phyloP scores from a whole-genome alignment of 164 flowering plant genomes.

The Sedum album region DNA sequence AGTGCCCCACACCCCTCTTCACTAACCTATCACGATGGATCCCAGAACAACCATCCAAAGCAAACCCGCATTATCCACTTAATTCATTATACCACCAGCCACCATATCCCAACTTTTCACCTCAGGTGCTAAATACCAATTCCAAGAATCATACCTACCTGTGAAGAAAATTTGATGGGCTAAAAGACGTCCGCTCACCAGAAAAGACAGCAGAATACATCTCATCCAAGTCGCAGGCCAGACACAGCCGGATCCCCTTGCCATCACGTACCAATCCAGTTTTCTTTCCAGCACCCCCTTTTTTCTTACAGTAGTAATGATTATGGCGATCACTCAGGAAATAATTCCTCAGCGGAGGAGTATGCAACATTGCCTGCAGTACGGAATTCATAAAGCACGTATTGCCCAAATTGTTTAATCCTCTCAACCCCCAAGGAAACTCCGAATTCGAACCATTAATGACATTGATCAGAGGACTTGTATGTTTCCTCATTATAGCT shows the following conservation, averaged over 20 bases:
- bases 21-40: not conserved
- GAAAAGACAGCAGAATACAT: conserved; percentile 70
- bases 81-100: not conserved
- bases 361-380: conserved; percentile 80
- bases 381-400: conserved; percentile 96
- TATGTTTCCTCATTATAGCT: conserved; percentile 25
- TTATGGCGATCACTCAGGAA: conserved; percentile 82
- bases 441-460: conserved; percentile 6
- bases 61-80: not conserved
- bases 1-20: not conserved
- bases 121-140: not conserved
- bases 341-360: conserved; percentile 80
- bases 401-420: conserved; percentile 75
- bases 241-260: conserved; percentile 27
- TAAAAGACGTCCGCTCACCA: conserved; percentile 64
- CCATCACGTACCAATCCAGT: conserved; percentile 7
- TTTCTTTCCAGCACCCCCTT: conserved; percentile 15
- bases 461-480: conserved; percentile 26
- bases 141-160: conserved; percentile 34
- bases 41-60: not conserved
- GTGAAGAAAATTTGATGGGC: conserved; percentile 78
- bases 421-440: conserved; percentile 64
- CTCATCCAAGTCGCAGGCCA: conserved; percentile 79
- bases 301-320: conserved; percentile 49
- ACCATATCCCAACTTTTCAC: not conserved